Evolutionary conservation across 2,329 filamentous ascomycete species (phyloP).

Genomic region (Pseudogymnoascus sp.): DNA sequence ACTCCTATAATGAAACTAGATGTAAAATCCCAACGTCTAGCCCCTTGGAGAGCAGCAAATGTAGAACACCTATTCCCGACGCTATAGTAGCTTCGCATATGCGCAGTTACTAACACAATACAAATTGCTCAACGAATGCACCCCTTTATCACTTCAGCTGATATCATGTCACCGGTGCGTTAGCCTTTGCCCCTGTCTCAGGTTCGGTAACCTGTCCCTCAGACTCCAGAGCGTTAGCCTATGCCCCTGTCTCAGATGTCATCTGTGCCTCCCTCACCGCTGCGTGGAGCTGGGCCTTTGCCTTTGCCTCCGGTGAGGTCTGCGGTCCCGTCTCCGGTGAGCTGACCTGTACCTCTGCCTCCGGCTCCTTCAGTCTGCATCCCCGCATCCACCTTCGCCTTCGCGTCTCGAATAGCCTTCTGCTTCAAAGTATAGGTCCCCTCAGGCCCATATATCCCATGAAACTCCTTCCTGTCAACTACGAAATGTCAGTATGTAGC

Average conservation of each 20-base stretch:
- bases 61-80: not conserved
- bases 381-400: not conserved
- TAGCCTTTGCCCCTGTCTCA: not conserved
- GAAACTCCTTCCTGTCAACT: not conserved
- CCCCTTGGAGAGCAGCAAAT: not conserved
- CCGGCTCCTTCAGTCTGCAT: too few relatives aligned
- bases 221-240: not conserved
- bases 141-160: not conserved
- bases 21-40: not conserved
- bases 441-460: not conserved
- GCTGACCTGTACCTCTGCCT: not conserved
- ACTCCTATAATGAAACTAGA: not conserved
- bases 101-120: not conserved
- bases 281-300: not conserved
- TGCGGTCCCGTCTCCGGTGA: not conserved
- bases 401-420: not conserved
- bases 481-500: not conserved
- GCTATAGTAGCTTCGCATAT: not conserved
- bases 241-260: not conserved
- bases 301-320: not conserved
- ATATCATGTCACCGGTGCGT: not conserved
- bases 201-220: not conserved
- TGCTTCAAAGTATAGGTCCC: not conserved
- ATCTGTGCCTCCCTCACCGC: not conserved
- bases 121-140: not conserved